Conservation (phyloP, 768 basidiomycete genomes). For the Cyclocybe cylindracea region DNA sequence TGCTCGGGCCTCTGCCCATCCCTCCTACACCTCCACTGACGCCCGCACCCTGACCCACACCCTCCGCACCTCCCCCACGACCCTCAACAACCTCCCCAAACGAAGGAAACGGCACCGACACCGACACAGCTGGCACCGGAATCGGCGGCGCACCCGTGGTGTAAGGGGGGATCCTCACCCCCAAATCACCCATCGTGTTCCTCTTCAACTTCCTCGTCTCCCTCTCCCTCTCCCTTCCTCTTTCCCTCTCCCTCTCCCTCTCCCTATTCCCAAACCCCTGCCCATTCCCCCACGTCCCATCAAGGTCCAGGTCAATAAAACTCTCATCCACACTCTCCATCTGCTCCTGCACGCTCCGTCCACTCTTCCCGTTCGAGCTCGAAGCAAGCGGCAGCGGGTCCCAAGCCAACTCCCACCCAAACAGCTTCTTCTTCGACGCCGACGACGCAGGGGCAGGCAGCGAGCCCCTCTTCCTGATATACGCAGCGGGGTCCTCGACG, state of each 20-base stretch:
- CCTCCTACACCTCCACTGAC: neutral
- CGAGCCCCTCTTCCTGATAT: conserved; percentile 17
- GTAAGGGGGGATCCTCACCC: neutral
- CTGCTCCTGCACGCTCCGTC: neutral
- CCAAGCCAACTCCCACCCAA: conserved; percentile 17
- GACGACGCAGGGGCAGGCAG: conserved; percentile 5
- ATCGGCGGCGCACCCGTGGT: conserved; percentile 4
- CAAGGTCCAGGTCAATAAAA: no score
- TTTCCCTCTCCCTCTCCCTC: neutral
- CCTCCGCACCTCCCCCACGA: neutral
- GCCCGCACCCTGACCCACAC: conserved; percentile 3
- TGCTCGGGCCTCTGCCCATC: no score
- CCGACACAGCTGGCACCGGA: neutral
- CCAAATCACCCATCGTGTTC: conserved; percentile 2
- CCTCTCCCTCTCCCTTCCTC: neutral
- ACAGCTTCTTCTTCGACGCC: conserved; percentile 8
- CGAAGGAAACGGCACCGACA: no score
- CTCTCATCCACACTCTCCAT: neutral
- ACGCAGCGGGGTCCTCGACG: conserved; percentile 14
- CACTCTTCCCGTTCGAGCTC: neutral
- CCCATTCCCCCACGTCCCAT: neutral
- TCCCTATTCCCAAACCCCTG: neutral
- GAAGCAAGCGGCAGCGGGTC: conserved; percentile 3
- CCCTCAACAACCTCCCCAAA: no score
- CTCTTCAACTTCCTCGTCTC: conserved; percentile 16